Conservation (phyloP, 2,329 filamentous ascomycete genomes). For the Aspergillus phoenicis region DNA sequence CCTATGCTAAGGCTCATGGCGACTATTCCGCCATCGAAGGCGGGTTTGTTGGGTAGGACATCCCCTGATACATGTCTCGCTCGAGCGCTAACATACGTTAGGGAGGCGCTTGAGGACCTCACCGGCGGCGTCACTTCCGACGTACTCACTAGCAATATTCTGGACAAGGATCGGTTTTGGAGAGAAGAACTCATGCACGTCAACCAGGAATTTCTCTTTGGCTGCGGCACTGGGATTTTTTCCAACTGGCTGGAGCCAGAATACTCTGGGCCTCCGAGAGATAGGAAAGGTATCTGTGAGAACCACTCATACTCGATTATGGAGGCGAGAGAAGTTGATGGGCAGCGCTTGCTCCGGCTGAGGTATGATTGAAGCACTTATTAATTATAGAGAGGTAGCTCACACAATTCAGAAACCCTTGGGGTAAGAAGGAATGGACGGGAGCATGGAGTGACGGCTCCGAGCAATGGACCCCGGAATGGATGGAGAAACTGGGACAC, state of each 20-base stretch:
- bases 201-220: slow-evolving; percentile 70
- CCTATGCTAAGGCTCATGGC: slow-evolving; percentile 68
- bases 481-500: slow-evolving; percentile 71
- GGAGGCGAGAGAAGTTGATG: slow-evolving; percentile 63
- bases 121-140: slow-evolving; percentile 56
- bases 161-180: slow-evolving; percentile 79
- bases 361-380: slow-evolving; percentile 43
- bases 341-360: slow-evolving; percentile 65
- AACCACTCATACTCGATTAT: slow-evolving; percentile 62
- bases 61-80: not conserved
- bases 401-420: slow-evolving; percentile 66
- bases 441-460: slow-evolving; percentile 82
- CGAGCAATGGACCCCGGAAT: slow-evolving; percentile 80
- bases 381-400: slow-evolving; percentile 10
- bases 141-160: slow-evolving; percentile 49
- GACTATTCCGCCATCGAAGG: slow-evolving; percentile 76
- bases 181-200: slow-evolving; percentile 76
- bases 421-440: slow-evolving; percentile 79
- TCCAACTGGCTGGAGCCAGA: slow-evolving; percentile 47
- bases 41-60: slow-evolving; percentile 64
- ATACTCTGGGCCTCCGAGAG: slow-evolving; percentile 38
- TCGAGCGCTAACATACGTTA: slow-evolving; percentile 17
- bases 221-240: slow-evolving; percentile 50
- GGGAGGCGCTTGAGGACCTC: slow-evolving; percentile 61
- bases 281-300: slow-evolving; percentile 48